Conservation (phyloP, 2,329 filamentous ascomycete species). For the Microsporum audouinii region DNA sequence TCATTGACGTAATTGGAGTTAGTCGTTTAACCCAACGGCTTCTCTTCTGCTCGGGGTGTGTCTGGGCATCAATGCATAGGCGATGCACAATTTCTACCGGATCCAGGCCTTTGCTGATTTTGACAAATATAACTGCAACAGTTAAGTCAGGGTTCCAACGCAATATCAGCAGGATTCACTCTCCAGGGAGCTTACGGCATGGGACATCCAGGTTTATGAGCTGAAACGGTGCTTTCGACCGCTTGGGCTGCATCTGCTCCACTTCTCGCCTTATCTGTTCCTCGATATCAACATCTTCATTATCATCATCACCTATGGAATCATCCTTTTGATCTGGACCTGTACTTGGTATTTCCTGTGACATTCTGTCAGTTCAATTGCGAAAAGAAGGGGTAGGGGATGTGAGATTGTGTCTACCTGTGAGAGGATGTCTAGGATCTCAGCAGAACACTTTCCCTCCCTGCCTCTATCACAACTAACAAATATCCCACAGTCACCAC, state of each 20-base stretch:
- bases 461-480: slow-evolving; percentile 51
- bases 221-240: slow-evolving; percentile 39
- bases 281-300: slow-evolving; percentile 46
- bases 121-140: slow-evolving; percentile 46
- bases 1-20: slow-evolving; percentile 47
- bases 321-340: slow-evolving; percentile 11
- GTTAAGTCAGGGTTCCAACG: slow-evolving; percentile 20
- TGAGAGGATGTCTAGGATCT: slow-evolving; percentile 47
- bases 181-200: slow-evolving; percentile 23
- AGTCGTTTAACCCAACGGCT: slow-evolving; percentile 50
- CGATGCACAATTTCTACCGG: slow-evolving; percentile 49
- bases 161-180: slow-evolving; percentile 6
- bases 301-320: slow-evolving; percentile 16
- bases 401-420: slow-evolving; percentile 30
- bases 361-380: slow-evolving; percentile 3
- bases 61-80: slow-evolving; percentile 46
- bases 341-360: slow-evolving; percentile 8
- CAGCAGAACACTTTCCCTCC: slow-evolving; percentile 48
- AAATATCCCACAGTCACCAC: slow-evolving; percentile 51
- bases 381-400: not conserved
- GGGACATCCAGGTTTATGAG: slow-evolving; percentile 45
- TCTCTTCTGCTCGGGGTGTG: slow-evolving; percentile 40
- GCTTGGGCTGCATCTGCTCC: slow-evolving; percentile 40
- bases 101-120: slow-evolving; percentile 45
- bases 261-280: slow-evolving; percentile 50